Evolutionary conservation across 176 grass and related monocot genomes (phyloP).

Genomic region (Cenchrus americanus): DNA sequence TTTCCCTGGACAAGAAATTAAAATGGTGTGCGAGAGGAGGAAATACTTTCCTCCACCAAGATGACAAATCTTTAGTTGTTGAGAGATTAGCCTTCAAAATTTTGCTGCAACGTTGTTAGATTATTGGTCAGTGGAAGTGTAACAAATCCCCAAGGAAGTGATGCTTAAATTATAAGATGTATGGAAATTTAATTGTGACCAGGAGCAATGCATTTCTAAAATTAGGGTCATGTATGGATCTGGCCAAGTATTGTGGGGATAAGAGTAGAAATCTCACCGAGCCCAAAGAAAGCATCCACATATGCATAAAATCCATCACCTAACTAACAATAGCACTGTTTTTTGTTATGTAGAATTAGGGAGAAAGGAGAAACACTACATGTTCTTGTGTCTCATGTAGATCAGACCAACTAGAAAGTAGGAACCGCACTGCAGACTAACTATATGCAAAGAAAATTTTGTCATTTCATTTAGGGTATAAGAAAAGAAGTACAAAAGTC

Average conservation of each 20-base stretch:
- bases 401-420: too few relatives aligned
- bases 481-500: too few relatives aligned
- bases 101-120: not conserved
- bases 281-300: not conserved
- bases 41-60: conserved; percentile 21
- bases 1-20: conserved; percentile 2
- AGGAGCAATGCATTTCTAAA: conserved; percentile 7
- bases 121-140: not conserved
- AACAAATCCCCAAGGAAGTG: too few relatives aligned
- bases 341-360: not conserved
- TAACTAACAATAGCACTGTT: not conserved
- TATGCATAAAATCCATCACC: not conserved
- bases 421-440: too few relatives aligned
- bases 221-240: not conserved
- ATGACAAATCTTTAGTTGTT: not conserved
- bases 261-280: conserved; percentile 7
- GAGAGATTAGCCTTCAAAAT: too few relatives aligned
- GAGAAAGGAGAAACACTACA: too few relatives aligned
- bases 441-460: too few relatives aligned
- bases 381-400: too few relatives aligned
- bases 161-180: not conserved
- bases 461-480: too few relatives aligned
- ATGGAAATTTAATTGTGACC: too few relatives aligned
- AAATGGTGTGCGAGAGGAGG: too few relatives aligned
- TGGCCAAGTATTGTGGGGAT: not conserved